Evolutionary conservation across 257 asterid species (phyloP).

Genomic region (Solanum infundibuliforme): DNA sequence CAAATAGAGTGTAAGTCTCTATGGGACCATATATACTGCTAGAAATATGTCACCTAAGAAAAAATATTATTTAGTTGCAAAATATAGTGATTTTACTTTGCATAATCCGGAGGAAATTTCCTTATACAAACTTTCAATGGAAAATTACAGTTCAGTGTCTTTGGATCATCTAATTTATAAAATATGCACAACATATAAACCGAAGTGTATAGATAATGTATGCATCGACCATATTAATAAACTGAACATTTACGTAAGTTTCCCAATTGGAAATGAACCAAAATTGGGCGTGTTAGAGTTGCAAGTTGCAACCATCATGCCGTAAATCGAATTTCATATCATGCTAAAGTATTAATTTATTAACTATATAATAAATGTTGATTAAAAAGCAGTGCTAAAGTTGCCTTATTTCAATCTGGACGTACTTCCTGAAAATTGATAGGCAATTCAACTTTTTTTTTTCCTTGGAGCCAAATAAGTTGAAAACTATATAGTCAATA

Average conservation of each 20-base stretch:
- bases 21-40: background rate
- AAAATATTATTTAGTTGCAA: background rate
- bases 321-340: background rate
- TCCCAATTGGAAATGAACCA: background rate
- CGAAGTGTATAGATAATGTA: background rate
- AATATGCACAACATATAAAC: background rate
- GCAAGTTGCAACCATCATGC: background rate
- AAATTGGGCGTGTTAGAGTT: background rate
- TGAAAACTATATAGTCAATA: background rate
- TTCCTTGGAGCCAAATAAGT: background rate
- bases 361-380: background rate
- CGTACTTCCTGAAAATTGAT: background rate
- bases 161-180: background rate
- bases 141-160: background rate
- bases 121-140: background rate
- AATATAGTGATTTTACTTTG: background rate
- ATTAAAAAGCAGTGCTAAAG: background rate
- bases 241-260: background rate
- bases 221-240: background rate
- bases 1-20: background rate
- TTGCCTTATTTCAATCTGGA: background rate
- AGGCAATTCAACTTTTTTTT: background rate
- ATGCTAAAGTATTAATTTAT: background rate
- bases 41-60: background rate
- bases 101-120: background rate